Conservation (phyloP, 805 yeast species). For the Candida glaebosa region DNA sequence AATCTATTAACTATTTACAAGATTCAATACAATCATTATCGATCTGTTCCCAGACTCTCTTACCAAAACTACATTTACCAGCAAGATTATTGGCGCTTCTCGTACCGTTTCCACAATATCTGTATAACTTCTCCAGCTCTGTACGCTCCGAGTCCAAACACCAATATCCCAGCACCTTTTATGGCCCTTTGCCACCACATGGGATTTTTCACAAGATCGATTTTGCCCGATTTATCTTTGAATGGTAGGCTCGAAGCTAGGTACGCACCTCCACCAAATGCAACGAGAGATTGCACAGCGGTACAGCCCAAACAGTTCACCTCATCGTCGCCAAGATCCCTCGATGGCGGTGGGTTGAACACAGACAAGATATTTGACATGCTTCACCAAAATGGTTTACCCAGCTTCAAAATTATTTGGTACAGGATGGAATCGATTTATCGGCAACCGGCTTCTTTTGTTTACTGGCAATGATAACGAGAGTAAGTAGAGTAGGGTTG, state of each 20-base stretch:
- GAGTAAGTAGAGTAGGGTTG: neutral
- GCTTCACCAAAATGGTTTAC: too few relatives aligned
- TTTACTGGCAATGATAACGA: neutral
- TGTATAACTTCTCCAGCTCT: conserved; percentile 31
- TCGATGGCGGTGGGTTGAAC: conserved; percentile 33
- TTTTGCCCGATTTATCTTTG: conserved; percentile 25
- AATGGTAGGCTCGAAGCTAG: conserved; percentile 26
- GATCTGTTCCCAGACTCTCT: neutral
- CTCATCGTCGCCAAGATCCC: conserved; percentile 13
- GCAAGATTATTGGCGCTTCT: conserved; percentile 3
- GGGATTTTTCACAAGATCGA: conserved; percentile 34
- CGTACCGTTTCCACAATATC: conserved; percentile 13
- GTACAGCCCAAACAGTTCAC: conserved; percentile 38
- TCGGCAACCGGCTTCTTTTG: neutral
- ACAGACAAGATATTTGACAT: conserved; percentile 34
- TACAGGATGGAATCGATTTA: neutral
- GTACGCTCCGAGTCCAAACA: conserved; percentile 34
- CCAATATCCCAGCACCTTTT: conserved; percentile 27
- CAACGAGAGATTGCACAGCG: conserved; percentile 30
- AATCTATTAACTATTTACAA: too few relatives aligned
- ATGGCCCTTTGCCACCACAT: conserved; percentile 38
- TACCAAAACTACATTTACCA: neutral
- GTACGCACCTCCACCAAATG: conserved; percentile 33
- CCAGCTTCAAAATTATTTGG: neutral
- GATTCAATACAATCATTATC: too few relatives aligned